These are phyloP conservation scores for Fraxinus baroniana DNA, from an alignment of 305 asterid species.

Conservation along the genomic window DNA sequence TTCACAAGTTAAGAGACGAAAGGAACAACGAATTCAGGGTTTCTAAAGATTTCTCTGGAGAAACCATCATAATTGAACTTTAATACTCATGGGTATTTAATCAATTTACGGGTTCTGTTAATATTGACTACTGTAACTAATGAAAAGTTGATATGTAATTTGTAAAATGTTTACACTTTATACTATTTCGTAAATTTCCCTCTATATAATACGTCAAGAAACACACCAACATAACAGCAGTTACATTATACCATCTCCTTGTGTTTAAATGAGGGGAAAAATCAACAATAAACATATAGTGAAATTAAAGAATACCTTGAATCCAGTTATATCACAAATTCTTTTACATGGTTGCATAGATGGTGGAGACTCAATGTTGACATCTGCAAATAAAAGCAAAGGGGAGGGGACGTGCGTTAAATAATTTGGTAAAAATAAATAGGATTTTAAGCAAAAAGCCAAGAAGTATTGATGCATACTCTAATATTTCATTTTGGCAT, in stretches of 20 bases:
- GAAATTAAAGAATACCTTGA: slow-evolving; percentile 48
- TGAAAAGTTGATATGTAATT: neutral
- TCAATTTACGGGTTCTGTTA: neutral
- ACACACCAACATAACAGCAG: neutral
- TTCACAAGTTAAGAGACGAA: neutral
- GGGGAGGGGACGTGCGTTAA: neutral
- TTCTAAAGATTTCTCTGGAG: neutral
- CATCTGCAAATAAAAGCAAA: slow-evolving; percentile 51
- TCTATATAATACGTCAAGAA: neutral
- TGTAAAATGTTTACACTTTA: neutral
- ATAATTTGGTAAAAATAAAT: neutral
- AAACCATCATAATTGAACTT: neutral
- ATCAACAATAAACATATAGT: neutral
- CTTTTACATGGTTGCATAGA: slow-evolving; percentile 74
- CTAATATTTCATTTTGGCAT: neutral
- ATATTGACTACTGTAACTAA: neutral
- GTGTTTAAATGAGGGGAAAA: neutral
- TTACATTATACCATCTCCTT: neutral
- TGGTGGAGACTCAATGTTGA: slow-evolving; percentile 84
- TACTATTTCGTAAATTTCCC: neutral
- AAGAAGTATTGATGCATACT: neutral
- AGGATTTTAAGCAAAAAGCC: neutral
- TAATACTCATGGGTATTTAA: neutral
- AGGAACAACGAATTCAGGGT: neutral
- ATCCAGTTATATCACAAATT: slow-evolving; percentile 89